These are phyloP conservation scores for Trichosporon sp. DNA, from an alignment of 1,284 basidiomycete species.

Conservation along the genomic window DNA sequence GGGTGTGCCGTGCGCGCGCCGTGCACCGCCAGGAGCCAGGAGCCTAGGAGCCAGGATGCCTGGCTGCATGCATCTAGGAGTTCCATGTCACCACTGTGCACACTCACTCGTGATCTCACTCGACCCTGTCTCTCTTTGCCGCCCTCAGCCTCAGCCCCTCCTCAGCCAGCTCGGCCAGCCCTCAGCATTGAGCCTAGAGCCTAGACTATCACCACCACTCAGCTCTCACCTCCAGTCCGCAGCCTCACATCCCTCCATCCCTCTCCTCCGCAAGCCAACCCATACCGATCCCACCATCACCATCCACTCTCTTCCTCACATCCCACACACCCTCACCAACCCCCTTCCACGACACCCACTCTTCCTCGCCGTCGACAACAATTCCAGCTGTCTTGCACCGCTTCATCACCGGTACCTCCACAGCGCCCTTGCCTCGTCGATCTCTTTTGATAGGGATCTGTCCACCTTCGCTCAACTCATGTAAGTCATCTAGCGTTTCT, in stretches of 20 bases:
- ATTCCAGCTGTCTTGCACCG: background rate
- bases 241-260: background rate
- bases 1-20: background rate
- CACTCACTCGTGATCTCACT: background rate
- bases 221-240: background rate
- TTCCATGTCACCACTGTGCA: background rate
- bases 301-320: slow-evolving; percentile 2
- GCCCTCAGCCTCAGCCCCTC: too few relatives aligned
- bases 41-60: too few relatives aligned
- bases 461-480: background rate
- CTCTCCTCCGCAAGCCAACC: background rate
- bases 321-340: background rate
- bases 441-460: background rate
- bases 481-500: background rate
- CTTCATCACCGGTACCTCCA: background rate
- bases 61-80: background rate
- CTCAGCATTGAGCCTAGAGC: background rate
- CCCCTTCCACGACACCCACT: background rate
- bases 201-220: background rate
- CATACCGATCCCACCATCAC: background rate
- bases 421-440: slow-evolving; percentile 2
- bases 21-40: too few relatives aligned
- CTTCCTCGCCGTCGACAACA: background rate
- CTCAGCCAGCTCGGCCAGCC: background rate
- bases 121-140: background rate